These are phyloP conservation scores for Mimosa pudica DNA, from an alignment of 306 rosid species.

Conservation along the genomic window DNA sequence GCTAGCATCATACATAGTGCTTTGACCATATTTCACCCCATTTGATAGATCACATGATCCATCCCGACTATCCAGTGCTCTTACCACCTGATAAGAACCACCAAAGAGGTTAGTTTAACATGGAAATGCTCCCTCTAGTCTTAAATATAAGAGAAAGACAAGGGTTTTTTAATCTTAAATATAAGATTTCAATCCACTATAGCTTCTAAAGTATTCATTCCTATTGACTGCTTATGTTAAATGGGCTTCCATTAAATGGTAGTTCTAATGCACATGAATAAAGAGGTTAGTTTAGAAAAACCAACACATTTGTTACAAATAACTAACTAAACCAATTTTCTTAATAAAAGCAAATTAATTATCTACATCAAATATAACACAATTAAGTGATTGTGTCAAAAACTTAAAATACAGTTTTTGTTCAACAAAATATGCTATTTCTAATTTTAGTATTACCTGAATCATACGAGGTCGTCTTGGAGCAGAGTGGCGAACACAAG, in stretches of 20 bases:
- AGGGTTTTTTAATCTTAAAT: too few relatives aligned
- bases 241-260: too few relatives aligned
- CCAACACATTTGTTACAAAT: too few relatives aligned
- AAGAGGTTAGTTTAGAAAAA: too few relatives aligned
- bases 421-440: conserved; percentile 1
- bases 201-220: too few relatives aligned
- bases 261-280: too few relatives aligned
- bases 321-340: too few relatives aligned
- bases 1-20: conserved; percentile 69
- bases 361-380: background rate
- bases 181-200: too few relatives aligned
- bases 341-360: too few relatives aligned
- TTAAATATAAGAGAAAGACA: too few relatives aligned
- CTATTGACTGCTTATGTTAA: too few relatives aligned
- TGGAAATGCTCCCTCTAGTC: background rate
- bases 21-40: conserved; percentile 88
- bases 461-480: conserved; percentile 87
- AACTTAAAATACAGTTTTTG: background rate
- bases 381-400: background rate
- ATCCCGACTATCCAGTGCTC: conserved; percentile 74
- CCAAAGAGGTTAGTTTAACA: conserved; percentile 8
- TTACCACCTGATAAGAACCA: conserved; percentile 63
- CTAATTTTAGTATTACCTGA: conserved; percentile 58
- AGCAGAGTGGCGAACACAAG: conserved; percentile 91
- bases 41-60: conserved; percentile 72